Evolutionary conservation across 148 eudicot genomes (phyloP).

Genomic region (Rhododendron griersonianum): DNA sequence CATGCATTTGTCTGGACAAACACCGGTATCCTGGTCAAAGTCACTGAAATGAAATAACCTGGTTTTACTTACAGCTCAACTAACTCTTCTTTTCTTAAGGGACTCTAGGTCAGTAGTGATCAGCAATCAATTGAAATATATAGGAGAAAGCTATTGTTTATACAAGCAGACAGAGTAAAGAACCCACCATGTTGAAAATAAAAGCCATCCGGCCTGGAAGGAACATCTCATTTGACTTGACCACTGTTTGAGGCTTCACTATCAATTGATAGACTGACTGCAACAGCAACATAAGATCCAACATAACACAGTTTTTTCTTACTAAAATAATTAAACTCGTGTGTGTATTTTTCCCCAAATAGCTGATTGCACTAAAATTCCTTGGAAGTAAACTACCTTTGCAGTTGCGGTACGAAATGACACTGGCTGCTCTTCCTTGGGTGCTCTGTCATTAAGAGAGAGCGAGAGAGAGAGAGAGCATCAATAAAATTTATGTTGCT

Average conservation of each 20-base stretch:
- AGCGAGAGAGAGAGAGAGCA: not conserved
- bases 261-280: conserved; percentile 91
- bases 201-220: conserved; percentile 96
- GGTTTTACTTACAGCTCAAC: not conserved
- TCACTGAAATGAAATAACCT: not conserved
- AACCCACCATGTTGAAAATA: conserved; percentile 76
- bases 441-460: conserved; percentile 36
- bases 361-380: not conserved
- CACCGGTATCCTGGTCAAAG: not conserved
- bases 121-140: not conserved
- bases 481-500: not conserved
- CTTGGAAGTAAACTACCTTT: conserved; percentile 42
- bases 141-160: not conserved
- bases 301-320: not conserved
- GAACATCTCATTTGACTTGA: conserved; percentile 94
- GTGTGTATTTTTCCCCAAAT: not conserved
- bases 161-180: conserved; percentile 6
- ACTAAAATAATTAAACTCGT: not conserved
- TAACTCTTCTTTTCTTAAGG: not conserved
- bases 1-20: not conserved
- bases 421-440: conserved; percentile 73
- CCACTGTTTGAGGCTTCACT: conserved; percentile 79
- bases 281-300: conserved; percentile 14
- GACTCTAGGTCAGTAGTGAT: not conserved
- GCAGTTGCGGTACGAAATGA: conserved; percentile 85